Conservation (phyloP, 2,329 filamentous ascomycete species). For the Capronia coronata region DNA sequence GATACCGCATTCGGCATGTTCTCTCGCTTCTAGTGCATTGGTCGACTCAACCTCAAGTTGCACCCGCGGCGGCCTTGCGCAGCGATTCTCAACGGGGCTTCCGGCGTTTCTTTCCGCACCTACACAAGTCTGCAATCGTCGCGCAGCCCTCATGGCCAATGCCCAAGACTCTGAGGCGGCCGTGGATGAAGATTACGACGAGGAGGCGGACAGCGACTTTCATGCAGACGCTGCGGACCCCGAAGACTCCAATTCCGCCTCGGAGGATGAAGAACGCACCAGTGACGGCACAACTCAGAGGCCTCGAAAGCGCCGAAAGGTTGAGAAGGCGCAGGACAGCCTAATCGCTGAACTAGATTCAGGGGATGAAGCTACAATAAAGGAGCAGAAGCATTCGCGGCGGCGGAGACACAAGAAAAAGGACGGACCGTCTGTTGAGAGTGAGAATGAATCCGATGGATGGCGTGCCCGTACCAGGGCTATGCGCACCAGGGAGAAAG, state of each 20-base stretch:
- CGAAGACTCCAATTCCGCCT: constrained; percentile 16
- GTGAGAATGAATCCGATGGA: constrained; percentile 30
- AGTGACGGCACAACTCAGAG: constrained; percentile 2
- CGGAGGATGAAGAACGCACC: constrained; percentile 14
- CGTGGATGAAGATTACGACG: constrained; percentile 27
- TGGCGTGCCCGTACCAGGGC: constrained; percentile 46
- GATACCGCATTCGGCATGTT: not conserved
- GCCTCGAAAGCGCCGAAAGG: constrained; percentile 24
- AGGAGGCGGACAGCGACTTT: constrained; percentile 30
- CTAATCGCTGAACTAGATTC: constrained; percentile 43
- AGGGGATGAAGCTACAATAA: constrained; percentile 52
- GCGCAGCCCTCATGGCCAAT: constrained; percentile 10
- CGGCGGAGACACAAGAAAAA: constrained; percentile 36
- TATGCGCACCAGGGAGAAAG: constrained; percentile 46
- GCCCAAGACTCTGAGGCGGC: constrained; percentile 8
- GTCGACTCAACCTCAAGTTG: no score
- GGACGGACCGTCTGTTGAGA: constrained; percentile 31
- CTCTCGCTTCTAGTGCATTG: not conserved
- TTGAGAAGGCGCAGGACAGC: constrained; percentile 26
- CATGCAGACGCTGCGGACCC: constrained; percentile 13
- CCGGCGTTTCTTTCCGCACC: no score
- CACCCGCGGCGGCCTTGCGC: no score
- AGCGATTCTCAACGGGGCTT: no score
- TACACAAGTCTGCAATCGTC: no score
- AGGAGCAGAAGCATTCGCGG: constrained; percentile 37